Evolutionary conservation across 768 basidiomycete genomes (phyloP).

Genomic region (Boletus fagicola): DNA sequence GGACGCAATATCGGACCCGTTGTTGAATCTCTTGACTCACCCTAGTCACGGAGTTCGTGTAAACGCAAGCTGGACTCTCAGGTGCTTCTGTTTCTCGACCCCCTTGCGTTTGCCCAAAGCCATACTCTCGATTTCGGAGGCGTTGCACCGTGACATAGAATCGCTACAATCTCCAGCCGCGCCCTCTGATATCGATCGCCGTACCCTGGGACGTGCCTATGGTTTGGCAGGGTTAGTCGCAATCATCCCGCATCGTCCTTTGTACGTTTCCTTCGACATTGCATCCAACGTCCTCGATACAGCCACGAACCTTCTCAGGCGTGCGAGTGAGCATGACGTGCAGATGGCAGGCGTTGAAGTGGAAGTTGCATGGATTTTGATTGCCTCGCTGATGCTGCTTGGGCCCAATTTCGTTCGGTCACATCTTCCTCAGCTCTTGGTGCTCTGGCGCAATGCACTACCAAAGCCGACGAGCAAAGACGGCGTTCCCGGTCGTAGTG

Average conservation of each 20-base stretch:
- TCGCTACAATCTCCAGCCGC: slow-evolving; percentile 70
- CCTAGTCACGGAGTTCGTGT: slow-evolving; percentile 86
- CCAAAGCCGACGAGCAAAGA: slow-evolving; percentile 95
- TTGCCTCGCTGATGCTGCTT: slow-evolving; percentile 86
- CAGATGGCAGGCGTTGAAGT: slow-evolving; percentile 79
- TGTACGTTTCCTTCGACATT: slow-evolving; percentile 94
- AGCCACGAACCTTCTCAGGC: slow-evolving; percentile 85
- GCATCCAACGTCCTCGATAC: slow-evolving; percentile 88
- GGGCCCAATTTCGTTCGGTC: slow-evolving; percentile 92
- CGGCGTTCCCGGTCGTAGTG: slow-evolving; percentile 56
- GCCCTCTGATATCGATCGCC: slow-evolving; percentile 63
- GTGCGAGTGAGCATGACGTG: slow-evolving; percentile 88
- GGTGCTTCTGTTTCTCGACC: slow-evolving; percentile 88
- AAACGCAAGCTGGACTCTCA: slow-evolving; percentile 81
- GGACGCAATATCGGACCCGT: slow-evolving; percentile 83
- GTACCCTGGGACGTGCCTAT: slow-evolving; percentile 85
- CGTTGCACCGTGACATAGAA: slow-evolving; percentile 79
- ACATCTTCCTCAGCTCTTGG: slow-evolving; percentile 89
- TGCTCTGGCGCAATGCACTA: slow-evolving; percentile 95
- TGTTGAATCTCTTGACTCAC: slow-evolving; percentile 82
- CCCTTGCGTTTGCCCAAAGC: slow-evolving; percentile 81
- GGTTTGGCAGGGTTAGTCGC: slow-evolving; percentile 86
- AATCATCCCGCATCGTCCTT: slow-evolving; percentile 78
- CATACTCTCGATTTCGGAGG: slow-evolving; percentile 73
- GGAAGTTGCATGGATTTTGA: slow-evolving; percentile 91